These are phyloP conservation scores for Taphrina sp. DNA, from an alignment of 1,139 yeast genomes.

Conservation along the genomic window DNA sequence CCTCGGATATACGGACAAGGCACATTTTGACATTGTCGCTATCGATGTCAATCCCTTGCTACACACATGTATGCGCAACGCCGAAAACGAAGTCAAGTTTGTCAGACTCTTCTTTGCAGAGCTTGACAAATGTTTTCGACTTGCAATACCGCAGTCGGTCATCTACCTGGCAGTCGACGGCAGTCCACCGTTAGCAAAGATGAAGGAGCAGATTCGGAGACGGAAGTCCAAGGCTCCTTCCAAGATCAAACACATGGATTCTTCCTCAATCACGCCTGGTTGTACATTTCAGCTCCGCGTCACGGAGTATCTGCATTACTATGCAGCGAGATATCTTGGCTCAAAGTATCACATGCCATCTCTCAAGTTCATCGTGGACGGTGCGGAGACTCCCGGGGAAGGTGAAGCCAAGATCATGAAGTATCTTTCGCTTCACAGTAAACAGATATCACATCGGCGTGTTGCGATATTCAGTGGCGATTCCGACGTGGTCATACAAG, in stretches of 20 bases:
- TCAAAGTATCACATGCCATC: slow-evolving; percentile 6
- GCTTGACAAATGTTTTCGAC: slow-evolving; percentile 11
- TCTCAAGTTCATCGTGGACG: slow-evolving; percentile 25
- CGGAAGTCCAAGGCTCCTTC: slow-evolving; percentile 24
- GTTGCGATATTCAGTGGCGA: slow-evolving; percentile 27
- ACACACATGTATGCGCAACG: slow-evolving; percentile 22
- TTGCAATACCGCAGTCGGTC: slow-evolving; percentile 9
- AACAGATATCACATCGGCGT: neutral
- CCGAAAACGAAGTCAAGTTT: slow-evolving; percentile 9
- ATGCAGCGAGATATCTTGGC: slow-evolving; percentile 20
- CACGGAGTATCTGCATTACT: slow-evolving; percentile 26
- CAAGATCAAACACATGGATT: slow-evolving; percentile 18
- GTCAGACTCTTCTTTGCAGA: slow-evolving; percentile 16
- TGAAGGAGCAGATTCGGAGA: slow-evolving; percentile 27
- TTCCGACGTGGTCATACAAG: slow-evolving; percentile 27
- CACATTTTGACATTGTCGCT: slow-evolving; percentile 16
- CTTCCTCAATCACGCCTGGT: slow-evolving; percentile 24
- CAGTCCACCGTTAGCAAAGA: slow-evolving; percentile 27
- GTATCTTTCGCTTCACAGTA: neutral
- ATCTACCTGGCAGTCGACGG: slow-evolving; percentile 30
- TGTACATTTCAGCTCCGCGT: slow-evolving; percentile 16
- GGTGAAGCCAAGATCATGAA: slow-evolving; percentile 29
- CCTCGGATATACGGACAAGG: slow-evolving; percentile 2
- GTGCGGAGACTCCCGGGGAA: slow-evolving; percentile 26
- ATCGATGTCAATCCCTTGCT: slow-evolving; percentile 28